Evolutionary conservation across 805 yeast genomes (phyloP), one percentile per base, ranked within the genome.

Genomic region (Pichia eremophila): DNA sequence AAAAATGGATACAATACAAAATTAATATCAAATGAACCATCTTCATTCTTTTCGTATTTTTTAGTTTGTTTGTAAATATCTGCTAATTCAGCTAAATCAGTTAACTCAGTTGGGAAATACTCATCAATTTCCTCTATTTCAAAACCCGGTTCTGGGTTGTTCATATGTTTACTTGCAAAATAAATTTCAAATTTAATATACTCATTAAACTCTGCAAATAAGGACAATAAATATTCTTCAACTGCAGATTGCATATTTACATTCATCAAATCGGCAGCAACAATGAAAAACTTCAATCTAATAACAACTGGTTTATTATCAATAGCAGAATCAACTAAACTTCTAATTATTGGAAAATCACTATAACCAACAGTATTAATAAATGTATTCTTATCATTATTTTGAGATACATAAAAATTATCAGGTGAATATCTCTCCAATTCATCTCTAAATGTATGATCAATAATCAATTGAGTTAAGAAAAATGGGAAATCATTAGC

Each of bases 401-500:
- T 2, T 25, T 35, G 22, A 19, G 22, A 50, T 46, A 53, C 56
- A 15, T 50, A 48, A 43, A 61, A 62, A 8, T 51, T 53, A 35
- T 55, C 60, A 3, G 53, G 51, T 8, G 56, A 38, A 41, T 64
- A 59, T 10, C 46, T 40, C 3, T 48, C 36, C 8, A 65, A 36
- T 39, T 65, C 70, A 2, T 54, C 62, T 6, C 44, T 48, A 54
- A 52, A 65, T 38, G 65, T 54, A 43, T 62, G 60, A 45, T 63
- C 64, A 6, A 63, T 35, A 5, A 66, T 28, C 17, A 65, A 52
- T 53, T 77, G 82, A 2, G 77, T 64, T 3, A 72, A 52, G 45
- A 65, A 72, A 53, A 64, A 77, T 3, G 82, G 82, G 43, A 77
- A 56, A 52, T 77, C 82, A 51, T 77, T 77, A 4, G 68, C 49